Percentiles rank a stretch among this genome's conserved stretches.
Evolutionary conservation across 169 alveolate species (phyloP).

Genomic region (Fabrea salina): DNA sequence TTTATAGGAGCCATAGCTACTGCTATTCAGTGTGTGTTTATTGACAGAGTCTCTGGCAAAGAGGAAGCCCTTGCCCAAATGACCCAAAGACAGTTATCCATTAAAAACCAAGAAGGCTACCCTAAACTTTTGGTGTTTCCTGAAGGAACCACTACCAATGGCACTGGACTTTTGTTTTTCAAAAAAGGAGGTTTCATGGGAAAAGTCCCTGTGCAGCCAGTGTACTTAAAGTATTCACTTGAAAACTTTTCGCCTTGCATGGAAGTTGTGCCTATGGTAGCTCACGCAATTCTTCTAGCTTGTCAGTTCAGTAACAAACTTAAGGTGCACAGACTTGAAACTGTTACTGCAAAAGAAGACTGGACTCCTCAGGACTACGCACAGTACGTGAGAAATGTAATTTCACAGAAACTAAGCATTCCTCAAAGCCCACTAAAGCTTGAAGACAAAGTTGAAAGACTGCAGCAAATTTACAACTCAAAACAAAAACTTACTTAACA

Average conservation of each 20-base stretch:
- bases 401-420: neutral
- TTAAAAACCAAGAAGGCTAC: conserved; percentile 31
- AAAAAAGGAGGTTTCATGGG: conserved; percentile 80
- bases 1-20: conserved; percentile 44
- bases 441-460: conserved; percentile 21
- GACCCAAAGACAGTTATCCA: conserved; percentile 44
- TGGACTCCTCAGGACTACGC: neutral
- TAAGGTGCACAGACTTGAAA: conserved; percentile 32
- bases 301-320: conserved; percentile 34
- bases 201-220: conserved; percentile 62
- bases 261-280: conserved; percentile 39
- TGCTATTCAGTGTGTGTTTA: conserved; percentile 44
- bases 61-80: conserved; percentile 36
- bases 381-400: neutral
- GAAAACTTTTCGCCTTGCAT: conserved; percentile 34
- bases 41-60: conserved; percentile 38
- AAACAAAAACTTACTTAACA: no score
- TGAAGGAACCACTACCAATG: conserved; percentile 84
- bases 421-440: neutral
- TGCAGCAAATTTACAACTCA: no score
- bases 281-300: conserved; percentile 22
- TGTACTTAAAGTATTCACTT: conserved; percentile 38
- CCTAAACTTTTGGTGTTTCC: conserved; percentile 67
- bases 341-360: neutral
- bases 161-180: conserved; percentile 59